Percentiles rank a stretch among this genome's conserved stretches.
These are phyloP conservation scores for Kalaharituber pfeilii DNA, from an alignment of 2,329 filamentous ascomycete species.

Conservation along the genomic window DNA sequence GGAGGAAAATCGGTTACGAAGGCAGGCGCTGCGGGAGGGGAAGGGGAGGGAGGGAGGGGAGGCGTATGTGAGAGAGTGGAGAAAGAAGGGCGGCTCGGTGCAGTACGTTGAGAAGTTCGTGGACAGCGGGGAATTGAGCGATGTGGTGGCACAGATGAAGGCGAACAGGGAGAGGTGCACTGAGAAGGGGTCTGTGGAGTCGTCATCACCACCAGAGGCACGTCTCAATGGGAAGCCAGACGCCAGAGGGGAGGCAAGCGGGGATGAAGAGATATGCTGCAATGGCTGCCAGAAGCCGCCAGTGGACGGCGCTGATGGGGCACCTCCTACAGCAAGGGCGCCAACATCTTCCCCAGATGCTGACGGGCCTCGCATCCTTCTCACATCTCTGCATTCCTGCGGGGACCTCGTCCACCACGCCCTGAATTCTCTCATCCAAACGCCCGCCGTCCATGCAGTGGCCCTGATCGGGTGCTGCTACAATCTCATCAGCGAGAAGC, in stretches of 20 bases:
- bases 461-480: conserved; percentile 97
- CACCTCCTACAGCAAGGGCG: conserved; percentile 76
- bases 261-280: background rate
- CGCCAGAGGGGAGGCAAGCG: background rate
- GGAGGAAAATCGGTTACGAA: conserved; percentile 30
- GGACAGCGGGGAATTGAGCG: background rate
- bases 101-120: conserved; percentile 24
- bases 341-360: conserved; percentile 77
- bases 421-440: conserved; percentile 67
- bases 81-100: conserved; percentile 20
- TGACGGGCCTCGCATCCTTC: conserved; percentile 21
- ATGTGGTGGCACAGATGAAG: background rate
- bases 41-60: background rate
- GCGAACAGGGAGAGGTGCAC: background rate
- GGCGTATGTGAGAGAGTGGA: conserved; percentile 8
- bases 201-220: background rate
- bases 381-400: conserved; percentile 85
- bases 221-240: background rate
- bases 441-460: conserved; percentile 69
- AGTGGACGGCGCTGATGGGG: conserved; percentile 51
- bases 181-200: too few relatives aligned
- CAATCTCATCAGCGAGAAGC: conserved; percentile 80
- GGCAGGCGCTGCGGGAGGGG: background rate
- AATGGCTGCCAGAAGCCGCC: conserved; percentile 20
- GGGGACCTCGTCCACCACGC: conserved; percentile 95